Conservation (phyloP, 73 alveolate genomes). For the Paramecium tetraurelia region DNA sequence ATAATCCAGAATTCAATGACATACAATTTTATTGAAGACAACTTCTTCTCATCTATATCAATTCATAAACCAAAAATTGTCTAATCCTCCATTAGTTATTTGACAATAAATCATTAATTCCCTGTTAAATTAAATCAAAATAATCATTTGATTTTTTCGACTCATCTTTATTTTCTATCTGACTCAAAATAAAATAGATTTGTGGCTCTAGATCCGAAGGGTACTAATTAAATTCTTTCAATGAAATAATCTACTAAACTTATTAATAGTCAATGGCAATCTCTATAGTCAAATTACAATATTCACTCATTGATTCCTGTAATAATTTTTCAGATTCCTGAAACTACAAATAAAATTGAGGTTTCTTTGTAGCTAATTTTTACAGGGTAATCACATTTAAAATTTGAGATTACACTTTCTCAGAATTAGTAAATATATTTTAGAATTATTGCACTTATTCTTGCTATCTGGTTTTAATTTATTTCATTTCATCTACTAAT, state of each 20-base stretch:
- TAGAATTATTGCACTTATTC: not conserved
- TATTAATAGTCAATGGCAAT: not conserved
- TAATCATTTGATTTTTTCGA: not conserved
- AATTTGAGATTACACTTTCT: not conserved
- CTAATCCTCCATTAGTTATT: conserved; percentile 29
- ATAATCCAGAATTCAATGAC: not conserved
- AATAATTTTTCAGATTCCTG: not conserved
- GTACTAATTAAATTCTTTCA: not conserved
- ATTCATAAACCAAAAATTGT: not conserved
- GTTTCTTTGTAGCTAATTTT: not conserved
- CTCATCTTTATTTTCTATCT: not conserved
- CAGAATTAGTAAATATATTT: not conserved
- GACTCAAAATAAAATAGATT: not conserved
- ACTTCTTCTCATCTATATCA: not conserved
- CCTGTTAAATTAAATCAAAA: not conserved
- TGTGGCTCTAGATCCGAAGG: not conserved
- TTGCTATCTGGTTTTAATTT: not conserved
- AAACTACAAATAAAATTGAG: not conserved
- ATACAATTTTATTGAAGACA: not conserved
- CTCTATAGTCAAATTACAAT: not conserved
- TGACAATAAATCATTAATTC: not conserved
- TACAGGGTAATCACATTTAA: not conserved
- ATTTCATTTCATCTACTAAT: not conserved
- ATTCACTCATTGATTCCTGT: not conserved
- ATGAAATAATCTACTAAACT: not conserved